Base-by-base conservation (phyloP, 1,284 basidiomycete species). In the Moesziomyces globuligerus region DNA sequence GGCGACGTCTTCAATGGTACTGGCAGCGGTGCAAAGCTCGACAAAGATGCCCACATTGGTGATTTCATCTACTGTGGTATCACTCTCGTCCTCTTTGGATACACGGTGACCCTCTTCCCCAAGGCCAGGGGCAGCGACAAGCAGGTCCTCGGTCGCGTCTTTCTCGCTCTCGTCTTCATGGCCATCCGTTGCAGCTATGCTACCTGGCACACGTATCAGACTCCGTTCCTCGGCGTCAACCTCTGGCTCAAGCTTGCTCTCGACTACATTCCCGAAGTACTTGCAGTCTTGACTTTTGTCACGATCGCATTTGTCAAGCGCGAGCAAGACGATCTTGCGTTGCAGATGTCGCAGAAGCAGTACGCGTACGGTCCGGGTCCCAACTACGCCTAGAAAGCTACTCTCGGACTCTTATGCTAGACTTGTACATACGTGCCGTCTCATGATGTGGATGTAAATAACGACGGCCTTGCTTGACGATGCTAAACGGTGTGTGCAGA, bases 231-330 rank as follows among this genome's bases (percentile, higher is more conserved):
- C 24, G 28, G 41, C 11, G 48, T 48, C 32, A 41, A n/a, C 13
- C 5, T 51, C n/a, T 58, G 55, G 55, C 3, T 25, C 5, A 58
- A 58, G 24, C 17, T 58, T 34, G 39, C 20, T 7, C 24, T 58
- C 23, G 40, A 58, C n/a, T 58, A 58, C 23, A 34, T 58, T 24
- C 36, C 43, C 9, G 55, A 58, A 28, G 55, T 58, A 3, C 37
- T 58, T 4, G 48, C 41, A 4, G 34, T 52, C 4, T 9, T 58
- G 6, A 24, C 45, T 3, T 58, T 44, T 21, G 36, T 58, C 25
- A 28, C 29, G 18, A 44, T 58, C 10, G 40, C 44, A 9, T 49
- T 58, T 21, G 41, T 51, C 29, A 23, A 29, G 25, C 24, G 47
- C 15, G 47, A 40, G 11, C 3, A 3, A 9, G 32, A 37, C 11